These are phyloP conservation scores for Gryganskiella cystojenkinii DNA, from an alignment of 192 early-diverging fungal species.

Conservation along the genomic window DNA sequence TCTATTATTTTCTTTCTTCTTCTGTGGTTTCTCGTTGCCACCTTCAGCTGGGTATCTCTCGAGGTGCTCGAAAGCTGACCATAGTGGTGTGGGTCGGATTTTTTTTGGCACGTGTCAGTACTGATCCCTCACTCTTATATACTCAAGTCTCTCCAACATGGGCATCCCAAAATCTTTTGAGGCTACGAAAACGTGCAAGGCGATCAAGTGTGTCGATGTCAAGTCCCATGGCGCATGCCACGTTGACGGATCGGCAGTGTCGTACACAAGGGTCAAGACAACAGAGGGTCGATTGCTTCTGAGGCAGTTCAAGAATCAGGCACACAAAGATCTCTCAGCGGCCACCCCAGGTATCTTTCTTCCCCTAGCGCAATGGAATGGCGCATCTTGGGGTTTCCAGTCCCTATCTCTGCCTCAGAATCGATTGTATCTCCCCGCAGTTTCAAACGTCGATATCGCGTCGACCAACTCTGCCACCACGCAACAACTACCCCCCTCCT, in stretches of 20 bases:
- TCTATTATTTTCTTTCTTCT: no score
- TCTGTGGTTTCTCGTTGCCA: no score
- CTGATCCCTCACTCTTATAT: background rate
- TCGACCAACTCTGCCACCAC: constrained; percentile 7
- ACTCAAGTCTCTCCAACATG: constrained; percentile 15
- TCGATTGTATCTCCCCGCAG: background rate
- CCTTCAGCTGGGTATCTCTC: no score
- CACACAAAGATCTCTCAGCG: constrained; percentile 15
- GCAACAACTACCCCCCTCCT: constrained; percentile 7
- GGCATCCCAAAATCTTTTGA: constrained; percentile 14
- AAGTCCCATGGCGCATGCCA: constrained; percentile 12
- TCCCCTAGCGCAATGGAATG: constrained; percentile 14
- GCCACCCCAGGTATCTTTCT: background rate
- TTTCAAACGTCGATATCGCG: constrained; percentile 3
- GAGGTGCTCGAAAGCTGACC: no score
- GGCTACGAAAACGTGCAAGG: constrained; percentile 10
- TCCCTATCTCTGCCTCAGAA: constrained; percentile 2
- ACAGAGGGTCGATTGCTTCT: constrained; percentile 13
- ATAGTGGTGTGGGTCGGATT: no score
- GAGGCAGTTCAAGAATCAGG: constrained; percentile 18
- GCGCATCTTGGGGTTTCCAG: constrained; percentile 17
- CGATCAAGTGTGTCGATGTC: constrained; percentile 24
- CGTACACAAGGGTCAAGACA: constrained; percentile 19
- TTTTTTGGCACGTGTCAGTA: no score
- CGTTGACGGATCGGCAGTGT: constrained; percentile 25